Percentiles rank a stretch among this genome's conserved stretches.
phyloP scores from a whole-genome alignment of 73 alveolate species.

The Stentor coeruleus region DNA sequence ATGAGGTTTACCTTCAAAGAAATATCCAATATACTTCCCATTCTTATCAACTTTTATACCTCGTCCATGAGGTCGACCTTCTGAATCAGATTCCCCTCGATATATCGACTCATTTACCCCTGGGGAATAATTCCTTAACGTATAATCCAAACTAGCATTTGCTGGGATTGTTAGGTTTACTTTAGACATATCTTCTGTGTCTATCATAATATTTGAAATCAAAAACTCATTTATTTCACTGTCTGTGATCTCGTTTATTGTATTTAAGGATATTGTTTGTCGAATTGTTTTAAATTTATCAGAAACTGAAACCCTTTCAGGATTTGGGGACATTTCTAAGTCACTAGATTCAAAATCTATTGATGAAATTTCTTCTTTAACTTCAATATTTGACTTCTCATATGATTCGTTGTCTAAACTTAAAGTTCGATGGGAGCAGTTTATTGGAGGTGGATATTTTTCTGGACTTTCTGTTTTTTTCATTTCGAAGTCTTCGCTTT shows the following conservation, averaged over 20 bases:
- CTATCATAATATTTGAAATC: background rate
- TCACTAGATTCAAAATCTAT: background rate
- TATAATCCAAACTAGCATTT: background rate
- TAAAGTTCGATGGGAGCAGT: too few species aligned
- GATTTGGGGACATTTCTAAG: too few species aligned
- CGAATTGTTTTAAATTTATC: background rate
- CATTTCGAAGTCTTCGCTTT: background rate
- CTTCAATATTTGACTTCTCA: background rate
- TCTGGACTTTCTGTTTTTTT: background rate
- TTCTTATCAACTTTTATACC: background rate
- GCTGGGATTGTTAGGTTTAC: background rate
- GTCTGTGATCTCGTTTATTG: background rate
- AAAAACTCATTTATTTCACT: background rate
- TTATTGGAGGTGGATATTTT: background rate
- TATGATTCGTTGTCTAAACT: background rate
- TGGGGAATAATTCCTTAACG: too few species aligned
- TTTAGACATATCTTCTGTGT: background rate
- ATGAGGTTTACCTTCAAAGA: background rate
- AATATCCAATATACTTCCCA: background rate
- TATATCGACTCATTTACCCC: too few species aligned
- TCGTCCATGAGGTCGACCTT: background rate
- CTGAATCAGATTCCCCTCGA: too few species aligned
- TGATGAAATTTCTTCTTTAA: background rate
- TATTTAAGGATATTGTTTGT: background rate
- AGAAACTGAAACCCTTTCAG: background rate